phyloP scores from a whole-genome alignment of 192 early-diverging fungal species.

The Podila clonocystis region DNA sequence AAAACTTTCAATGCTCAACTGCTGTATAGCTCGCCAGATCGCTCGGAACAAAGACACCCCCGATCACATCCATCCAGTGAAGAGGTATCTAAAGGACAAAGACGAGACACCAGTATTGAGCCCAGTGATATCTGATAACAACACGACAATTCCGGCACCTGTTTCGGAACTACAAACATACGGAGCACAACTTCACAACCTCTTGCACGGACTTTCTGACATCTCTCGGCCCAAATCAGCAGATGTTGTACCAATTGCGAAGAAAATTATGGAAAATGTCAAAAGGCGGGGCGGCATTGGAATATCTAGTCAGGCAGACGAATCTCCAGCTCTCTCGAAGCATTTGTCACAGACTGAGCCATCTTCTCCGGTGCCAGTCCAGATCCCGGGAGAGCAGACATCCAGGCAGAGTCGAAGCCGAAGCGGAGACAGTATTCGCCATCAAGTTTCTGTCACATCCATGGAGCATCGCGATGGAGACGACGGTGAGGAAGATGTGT shows the following conservation, averaged over 20 bases:
- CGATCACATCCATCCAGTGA: slow-evolving; percentile 13
- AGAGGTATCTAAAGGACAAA: slow-evolving; percentile 12
- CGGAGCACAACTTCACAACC: slow-evolving; percentile 23
- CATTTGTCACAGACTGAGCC: slow-evolving; percentile 12
- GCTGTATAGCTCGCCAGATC: slow-evolving; percentile 68
- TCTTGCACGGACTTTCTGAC: slow-evolving; percentile 41
- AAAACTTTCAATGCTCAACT: slow-evolving; percentile 87
- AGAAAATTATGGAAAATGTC: slow-evolving; percentile 33
- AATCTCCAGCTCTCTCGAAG: not conserved
- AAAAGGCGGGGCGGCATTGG: slow-evolving; percentile 16
- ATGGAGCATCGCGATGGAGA: slow-evolving; percentile 4
- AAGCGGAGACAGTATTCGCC: not conserved
- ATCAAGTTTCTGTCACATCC: not conserved
- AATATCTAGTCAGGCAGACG: too few species aligned
- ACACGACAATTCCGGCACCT: not conserved
- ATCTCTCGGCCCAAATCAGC: slow-evolving; percentile 41
- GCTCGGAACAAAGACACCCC: slow-evolving; percentile 21
- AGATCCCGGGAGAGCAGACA: slow-evolving; percentile 24
- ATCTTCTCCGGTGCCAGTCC: slow-evolving; percentile 20
- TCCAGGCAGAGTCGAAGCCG: slow-evolving; percentile 2
- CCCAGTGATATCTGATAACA: not conserved
- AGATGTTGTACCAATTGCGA: slow-evolving; percentile 44
- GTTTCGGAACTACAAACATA: slow-evolving; percentile 10
- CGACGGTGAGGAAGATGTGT: slow-evolving; percentile 38
- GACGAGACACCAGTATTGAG: not conserved